A percentile compares a stretch with the other conserved stretches of the same genome.
Evolutionary conservation across 768 basidiomycete species (phyloP).

Genomic region (Leucosporidium yakuticum): DNA sequence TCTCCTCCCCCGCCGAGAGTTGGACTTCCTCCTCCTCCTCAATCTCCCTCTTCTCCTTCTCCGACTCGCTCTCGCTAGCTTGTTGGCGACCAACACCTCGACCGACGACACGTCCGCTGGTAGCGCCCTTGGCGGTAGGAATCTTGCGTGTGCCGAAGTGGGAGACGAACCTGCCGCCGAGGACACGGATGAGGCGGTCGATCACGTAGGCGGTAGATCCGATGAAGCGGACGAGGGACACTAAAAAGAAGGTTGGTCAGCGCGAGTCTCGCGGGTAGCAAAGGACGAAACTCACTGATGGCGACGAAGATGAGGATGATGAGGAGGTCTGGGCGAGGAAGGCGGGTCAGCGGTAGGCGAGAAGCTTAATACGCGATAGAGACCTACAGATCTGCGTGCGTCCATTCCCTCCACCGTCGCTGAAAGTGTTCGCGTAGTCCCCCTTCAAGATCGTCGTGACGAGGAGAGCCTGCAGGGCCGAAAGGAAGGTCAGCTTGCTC

Average conservation of each 20-base stretch:
- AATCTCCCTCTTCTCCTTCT: no score
- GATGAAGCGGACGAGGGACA: slow-evolving; percentile 53
- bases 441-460: slow-evolving; percentile 64
- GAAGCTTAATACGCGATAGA: no score
- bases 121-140: no score
- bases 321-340: slow-evolving; percentile 55
- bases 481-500: background rate
- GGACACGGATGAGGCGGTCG: slow-evolving; percentile 14
- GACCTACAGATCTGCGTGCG: slow-evolving; percentile 51
- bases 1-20: no score
- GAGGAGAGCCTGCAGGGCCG: slow-evolving; percentile 61
- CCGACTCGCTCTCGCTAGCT: no score
- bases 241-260: slow-evolving; percentile 12
- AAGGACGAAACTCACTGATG: slow-evolving; percentile 45
- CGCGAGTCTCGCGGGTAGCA: background rate
- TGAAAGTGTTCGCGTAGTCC: slow-evolving; percentile 59
- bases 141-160: no score
- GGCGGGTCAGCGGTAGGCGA: background rate
- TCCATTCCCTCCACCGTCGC: slow-evolving; percentile 48
- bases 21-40: no score
- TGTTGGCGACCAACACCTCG: no score
- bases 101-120: no score
- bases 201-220: slow-evolving; percentile 53
- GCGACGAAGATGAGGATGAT: slow-evolving; percentile 78
- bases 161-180: no score